Conservation (phyloP, 2,329 filamentous ascomycete genomes). For the Paecilomyces fulvus region DNA sequence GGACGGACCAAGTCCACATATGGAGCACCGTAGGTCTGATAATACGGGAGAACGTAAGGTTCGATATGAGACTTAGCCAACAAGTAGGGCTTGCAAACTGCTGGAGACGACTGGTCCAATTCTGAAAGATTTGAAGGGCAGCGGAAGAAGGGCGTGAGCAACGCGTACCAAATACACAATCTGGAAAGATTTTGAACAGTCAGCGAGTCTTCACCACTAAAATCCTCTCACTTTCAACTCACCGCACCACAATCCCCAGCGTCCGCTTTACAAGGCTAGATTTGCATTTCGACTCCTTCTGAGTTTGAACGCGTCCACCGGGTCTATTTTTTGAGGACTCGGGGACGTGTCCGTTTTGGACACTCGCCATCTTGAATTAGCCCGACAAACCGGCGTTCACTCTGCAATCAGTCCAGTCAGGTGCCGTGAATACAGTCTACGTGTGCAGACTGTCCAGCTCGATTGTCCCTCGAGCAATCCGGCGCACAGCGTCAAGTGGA, state of each 20-base stretch:
- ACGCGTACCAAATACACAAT: slow-evolving; percentile 74
- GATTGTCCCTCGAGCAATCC: not conserved
- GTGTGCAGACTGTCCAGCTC: not conserved
- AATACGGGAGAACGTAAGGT: slow-evolving; percentile 78
- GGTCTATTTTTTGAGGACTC: slow-evolving; percentile 11
- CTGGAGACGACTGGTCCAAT: slow-evolving; percentile 61
- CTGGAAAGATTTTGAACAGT: slow-evolving; percentile 36
- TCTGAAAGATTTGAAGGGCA: slow-evolving; percentile 65
- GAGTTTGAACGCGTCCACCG: slow-evolving; percentile 5
- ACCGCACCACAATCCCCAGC: slow-evolving; percentile 27
- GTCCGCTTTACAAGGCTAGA: slow-evolving; percentile 24
- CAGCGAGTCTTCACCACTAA: slow-evolving; percentile 2
- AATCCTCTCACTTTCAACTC: slow-evolving; percentile 8
- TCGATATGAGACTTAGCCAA: slow-evolving; percentile 56
- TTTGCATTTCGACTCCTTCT: slow-evolving; percentile 9
- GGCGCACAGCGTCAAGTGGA: not conserved
- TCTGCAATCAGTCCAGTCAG: not conserved
- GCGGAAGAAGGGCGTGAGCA: slow-evolving; percentile 70
- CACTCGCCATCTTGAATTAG: slow-evolving; percentile 15
- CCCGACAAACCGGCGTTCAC: not conserved
- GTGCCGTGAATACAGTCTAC: not conserved
- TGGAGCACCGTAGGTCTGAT: slow-evolving; percentile 71
- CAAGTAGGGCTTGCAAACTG: slow-evolving; percentile 73
- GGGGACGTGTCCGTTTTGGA: slow-evolving; percentile 19
- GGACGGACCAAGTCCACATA: slow-evolving; percentile 71